phyloP scores from a whole-genome alignment of 352 stramenopile genomes.

The Pythium scleroteichum region DNA sequence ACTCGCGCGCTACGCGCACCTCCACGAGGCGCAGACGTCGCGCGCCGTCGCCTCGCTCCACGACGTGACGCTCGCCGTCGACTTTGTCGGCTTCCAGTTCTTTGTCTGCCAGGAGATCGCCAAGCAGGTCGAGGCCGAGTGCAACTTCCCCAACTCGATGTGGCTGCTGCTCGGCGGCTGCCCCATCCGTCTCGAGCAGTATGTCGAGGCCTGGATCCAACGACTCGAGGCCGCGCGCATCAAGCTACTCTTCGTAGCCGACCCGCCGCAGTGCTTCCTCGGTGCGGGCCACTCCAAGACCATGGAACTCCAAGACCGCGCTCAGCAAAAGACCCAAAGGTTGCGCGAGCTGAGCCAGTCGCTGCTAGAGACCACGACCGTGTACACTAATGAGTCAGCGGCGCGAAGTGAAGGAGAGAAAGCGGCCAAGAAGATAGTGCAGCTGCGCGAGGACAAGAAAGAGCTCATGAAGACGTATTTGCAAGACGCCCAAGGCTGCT shows the following conservation, averaged over 20 bases:
- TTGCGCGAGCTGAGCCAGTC: slow-evolving; percentile 38
- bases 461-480: slow-evolving; percentile 33
- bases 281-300: slow-evolving; percentile 69
- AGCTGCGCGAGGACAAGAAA: slow-evolving; percentile 19
- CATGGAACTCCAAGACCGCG: slow-evolving; percentile 53
- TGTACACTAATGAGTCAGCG: no score
- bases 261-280: slow-evolving; percentile 77
- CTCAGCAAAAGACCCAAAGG: slow-evolving; percentile 51
- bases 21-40: slow-evolving; percentile 50
- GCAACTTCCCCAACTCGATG: slow-evolving; percentile 28
- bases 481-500: slow-evolving; percentile 68
- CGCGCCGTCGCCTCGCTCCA: slow-evolving; percentile 34
- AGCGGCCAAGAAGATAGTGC: neutral
- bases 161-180: slow-evolving; percentile 70
- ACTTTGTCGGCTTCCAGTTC: slow-evolving; percentile 82
- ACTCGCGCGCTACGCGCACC: slow-evolving; percentile 56
- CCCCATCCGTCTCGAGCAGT: slow-evolving; percentile 39
- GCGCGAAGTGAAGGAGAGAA: neutral
- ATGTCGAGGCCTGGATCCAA: slow-evolving; percentile 42
- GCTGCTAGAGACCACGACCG: slow-evolving; percentile 30
- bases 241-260: slow-evolving; percentile 63
- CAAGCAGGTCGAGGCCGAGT: slow-evolving; percentile 33
- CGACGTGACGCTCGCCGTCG: slow-evolving; percentile 76
- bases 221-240: slow-evolving; percentile 44
- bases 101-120: slow-evolving; percentile 63